phyloP scores from a whole-genome alignment of 208 protist genomes.

The Leishmania tarentolae region DNA sequence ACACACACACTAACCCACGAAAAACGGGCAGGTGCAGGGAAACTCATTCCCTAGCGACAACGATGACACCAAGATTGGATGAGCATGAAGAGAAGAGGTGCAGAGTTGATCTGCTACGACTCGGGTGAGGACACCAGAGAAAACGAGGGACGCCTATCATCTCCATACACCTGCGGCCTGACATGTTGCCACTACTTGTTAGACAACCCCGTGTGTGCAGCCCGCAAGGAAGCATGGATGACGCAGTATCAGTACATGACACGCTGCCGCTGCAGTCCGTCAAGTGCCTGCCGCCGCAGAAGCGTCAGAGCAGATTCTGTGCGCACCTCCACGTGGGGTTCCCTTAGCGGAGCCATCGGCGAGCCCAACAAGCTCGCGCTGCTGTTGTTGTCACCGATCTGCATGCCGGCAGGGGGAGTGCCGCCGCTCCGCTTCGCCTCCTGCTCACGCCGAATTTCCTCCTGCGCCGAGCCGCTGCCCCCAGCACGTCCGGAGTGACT shows the following conservation, averaged over 20 bases:
- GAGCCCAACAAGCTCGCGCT: neutral
- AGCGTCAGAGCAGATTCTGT: conserved; percentile 9
- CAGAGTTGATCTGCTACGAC: neutral
- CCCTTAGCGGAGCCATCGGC: neutral
- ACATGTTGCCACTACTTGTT: neutral
- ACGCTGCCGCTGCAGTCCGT: conserved; percentile 6
- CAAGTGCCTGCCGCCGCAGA: conserved; percentile 22
- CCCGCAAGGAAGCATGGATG: neutral
- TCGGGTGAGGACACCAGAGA: neutral
- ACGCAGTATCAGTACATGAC: conserved; percentile 7
- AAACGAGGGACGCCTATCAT: neutral
- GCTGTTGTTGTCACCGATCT: neutral
- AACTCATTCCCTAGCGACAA: neutral
- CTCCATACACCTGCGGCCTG: neutral
- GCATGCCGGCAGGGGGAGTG: neutral
- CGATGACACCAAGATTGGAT: neutral
- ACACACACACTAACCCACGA: neutral
- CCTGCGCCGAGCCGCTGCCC: conserved; percentile 4
- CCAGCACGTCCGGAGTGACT: neutral
- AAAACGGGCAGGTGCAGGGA: neutral
- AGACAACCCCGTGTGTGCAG: neutral
- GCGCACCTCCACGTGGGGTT: neutral
- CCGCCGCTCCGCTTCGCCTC: neutral
- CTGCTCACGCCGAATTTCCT: conserved; percentile 21
- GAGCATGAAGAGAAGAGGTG: neutral